Conservation (phyloP, 2,329 filamentous ascomycete genomes). For the Aspergillus udagawae region DNA sequence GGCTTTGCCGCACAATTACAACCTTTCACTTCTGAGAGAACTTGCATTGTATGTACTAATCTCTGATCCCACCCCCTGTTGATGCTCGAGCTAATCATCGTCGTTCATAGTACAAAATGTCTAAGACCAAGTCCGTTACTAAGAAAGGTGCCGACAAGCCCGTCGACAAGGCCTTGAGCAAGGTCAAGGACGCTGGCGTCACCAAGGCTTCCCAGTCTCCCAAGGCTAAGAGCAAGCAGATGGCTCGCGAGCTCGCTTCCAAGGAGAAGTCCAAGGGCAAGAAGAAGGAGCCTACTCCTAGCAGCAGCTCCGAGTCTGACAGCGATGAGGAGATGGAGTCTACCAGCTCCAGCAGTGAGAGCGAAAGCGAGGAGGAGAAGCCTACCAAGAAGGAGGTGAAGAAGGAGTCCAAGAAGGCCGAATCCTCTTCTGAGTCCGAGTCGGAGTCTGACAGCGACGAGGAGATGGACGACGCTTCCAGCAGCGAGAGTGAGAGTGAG, state of each 20-base stretch:
- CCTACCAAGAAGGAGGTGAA: conserved; percentile 24
- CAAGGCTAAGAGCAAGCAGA: conserved; percentile 44
- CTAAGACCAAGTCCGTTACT: conserved; percentile 41
- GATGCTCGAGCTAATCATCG: conserved; percentile 15
- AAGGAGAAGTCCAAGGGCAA: conserved; percentile 43
- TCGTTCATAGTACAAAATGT: conserved; percentile 34
- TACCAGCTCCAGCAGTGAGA: conserved; percentile 29
- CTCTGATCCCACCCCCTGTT: conserved; percentile 1
- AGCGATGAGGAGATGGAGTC: conserved; percentile 38
- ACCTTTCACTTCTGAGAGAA: conserved; percentile 12
- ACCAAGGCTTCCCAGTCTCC: conserved; percentile 42
- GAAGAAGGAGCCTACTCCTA: conserved; percentile 41
- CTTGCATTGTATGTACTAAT: conserved; percentile 1
- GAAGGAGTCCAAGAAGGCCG: conserved; percentile 26
- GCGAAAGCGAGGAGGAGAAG: conserved; percentile 34
- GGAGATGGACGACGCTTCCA: conserved; percentile 28
- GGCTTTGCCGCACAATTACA: conserved; percentile 33
- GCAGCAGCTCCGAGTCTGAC: conserved; percentile 32
- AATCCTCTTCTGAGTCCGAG: conserved; percentile 27
- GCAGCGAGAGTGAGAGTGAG: conserved; percentile 29
- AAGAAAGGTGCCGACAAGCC: conserved; percentile 38
- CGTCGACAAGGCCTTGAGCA: conserved; percentile 41
- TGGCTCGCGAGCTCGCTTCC: conserved; percentile 37
- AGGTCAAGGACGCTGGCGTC: conserved; percentile 46
- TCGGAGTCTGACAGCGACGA: conserved; percentile 28